Conservation (phyloP, 768 basidiomycete genomes). For the Mycena latifolia region DNA sequence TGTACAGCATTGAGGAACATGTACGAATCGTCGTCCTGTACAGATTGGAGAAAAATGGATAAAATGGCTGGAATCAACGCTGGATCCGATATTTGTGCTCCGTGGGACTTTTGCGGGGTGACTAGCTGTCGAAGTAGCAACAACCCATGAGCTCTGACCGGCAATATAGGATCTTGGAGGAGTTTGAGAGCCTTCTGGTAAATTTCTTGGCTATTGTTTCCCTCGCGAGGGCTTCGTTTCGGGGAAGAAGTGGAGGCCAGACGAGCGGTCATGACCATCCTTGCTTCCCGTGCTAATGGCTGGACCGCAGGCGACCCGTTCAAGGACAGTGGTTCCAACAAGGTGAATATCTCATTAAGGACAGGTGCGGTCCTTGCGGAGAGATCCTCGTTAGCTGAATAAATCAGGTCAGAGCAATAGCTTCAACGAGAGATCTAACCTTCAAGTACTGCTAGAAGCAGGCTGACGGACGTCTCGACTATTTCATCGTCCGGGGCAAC, state of each 20-base stretch:
- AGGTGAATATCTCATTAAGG: slow-evolving; percentile 76
- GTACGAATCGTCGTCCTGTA: slow-evolving; percentile 96
- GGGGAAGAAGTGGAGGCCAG: slow-evolving; percentile 68
- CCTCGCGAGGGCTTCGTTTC: slow-evolving; percentile 41
- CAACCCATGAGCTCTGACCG: slow-evolving; percentile 94
- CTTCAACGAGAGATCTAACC: slow-evolving; percentile 55
- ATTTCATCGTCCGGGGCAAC: slow-evolving; percentile 70
- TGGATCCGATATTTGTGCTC: slow-evolving; percentile 52
- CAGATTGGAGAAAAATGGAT: slow-evolving; percentile 85
- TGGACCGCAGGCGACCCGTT: slow-evolving; percentile 62
- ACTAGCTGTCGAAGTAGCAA: slow-evolving; percentile 86
- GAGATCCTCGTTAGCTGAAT: slow-evolving; percentile 67
- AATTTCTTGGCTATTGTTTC: slow-evolving; percentile 66
- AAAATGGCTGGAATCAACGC: slow-evolving; percentile 87
- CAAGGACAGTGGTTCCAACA: slow-evolving; percentile 69
- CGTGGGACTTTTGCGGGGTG: slow-evolving; percentile 46
- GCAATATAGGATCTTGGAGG: slow-evolving; percentile 91
- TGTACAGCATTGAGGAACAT: slow-evolving; percentile 94
- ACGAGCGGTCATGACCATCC: slow-evolving; percentile 87
- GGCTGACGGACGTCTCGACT: slow-evolving; percentile 80
- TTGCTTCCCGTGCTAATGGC: slow-evolving; percentile 79
- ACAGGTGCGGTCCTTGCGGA: slow-evolving; percentile 72
- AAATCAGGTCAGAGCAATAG: slow-evolving; percentile 1
- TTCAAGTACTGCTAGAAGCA: slow-evolving; percentile 89
- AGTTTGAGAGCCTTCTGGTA: slow-evolving; percentile 92